Percentiles rank a stretch among this genome's conserved stretches.
phyloP scores from a whole-genome alignment of 805 yeast species.

The Lipomyces yamadae region DNA sequence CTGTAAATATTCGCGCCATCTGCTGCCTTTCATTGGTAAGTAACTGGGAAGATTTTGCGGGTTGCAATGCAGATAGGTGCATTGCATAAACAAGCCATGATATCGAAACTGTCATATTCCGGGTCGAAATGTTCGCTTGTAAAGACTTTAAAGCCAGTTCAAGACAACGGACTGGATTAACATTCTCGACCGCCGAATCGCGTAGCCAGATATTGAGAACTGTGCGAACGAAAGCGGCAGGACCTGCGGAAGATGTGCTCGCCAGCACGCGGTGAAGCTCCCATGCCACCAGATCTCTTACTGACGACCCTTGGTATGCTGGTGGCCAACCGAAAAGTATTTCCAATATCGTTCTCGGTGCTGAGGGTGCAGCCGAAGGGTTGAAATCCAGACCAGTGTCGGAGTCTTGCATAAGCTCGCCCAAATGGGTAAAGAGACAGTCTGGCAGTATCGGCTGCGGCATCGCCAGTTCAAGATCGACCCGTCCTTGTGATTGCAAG shows the following conservation, averaged over 20 bases:
- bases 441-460: conserved; percentile 37
- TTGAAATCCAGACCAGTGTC: conserved; percentile 11
- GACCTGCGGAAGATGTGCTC: not conserved
- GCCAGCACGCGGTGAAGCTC: conserved; percentile 21
- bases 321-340: conserved; percentile 27
- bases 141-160: conserved; percentile 10
- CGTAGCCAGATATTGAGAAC: conserved; percentile 29
- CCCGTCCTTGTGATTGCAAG: not conserved
- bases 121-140: conserved; percentile 16
- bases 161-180: conserved; percentile 8
- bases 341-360: conserved; percentile 13
- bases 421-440: conserved; percentile 30
- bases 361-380: conserved; percentile 3
- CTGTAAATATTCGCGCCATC: conserved; percentile 24
- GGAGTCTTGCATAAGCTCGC: conserved; percentile 32
- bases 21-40: conserved; percentile 1
- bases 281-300: not conserved
- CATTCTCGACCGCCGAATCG: conserved; percentile 1
- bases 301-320: not conserved
- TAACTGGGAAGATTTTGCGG: not conserved
- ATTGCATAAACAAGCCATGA: conserved; percentile 34
- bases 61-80: conserved; percentile 17
- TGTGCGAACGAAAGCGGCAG: conserved; percentile 15
- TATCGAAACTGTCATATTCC: conserved; percentile 35
- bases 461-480: conserved; percentile 11